Conservation (phyloP, 2,329 filamentous ascomycete species). For the Alternaria atra region DNA sequence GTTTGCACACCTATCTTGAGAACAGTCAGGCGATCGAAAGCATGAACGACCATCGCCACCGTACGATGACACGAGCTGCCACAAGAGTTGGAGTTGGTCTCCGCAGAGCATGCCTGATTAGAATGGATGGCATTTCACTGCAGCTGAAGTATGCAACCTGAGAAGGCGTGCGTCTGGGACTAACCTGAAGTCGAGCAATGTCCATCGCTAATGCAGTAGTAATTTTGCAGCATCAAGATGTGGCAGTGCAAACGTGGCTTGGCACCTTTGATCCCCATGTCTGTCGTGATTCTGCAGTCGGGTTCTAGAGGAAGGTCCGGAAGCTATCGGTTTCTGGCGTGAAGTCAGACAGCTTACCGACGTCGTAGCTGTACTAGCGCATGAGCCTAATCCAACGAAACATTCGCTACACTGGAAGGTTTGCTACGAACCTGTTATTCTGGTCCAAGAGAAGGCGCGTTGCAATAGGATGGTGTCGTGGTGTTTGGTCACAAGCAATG, state of each 20-base stretch:
- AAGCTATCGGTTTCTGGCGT: background rate
- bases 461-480: conserved; percentile 3
- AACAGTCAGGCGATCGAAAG: background rate
- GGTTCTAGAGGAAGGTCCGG: no score
- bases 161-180: background rate
- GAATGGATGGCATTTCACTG: background rate
- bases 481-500: conserved; percentile 4
- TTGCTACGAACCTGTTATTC: background rate
- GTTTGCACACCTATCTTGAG: background rate
- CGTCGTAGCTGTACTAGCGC: conserved; percentile 1
- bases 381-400: background rate
- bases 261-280: background rate
- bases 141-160: background rate
- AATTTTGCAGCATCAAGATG: background rate
- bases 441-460: background rate
- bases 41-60: background rate
- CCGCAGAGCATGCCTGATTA: background rate
- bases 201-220: background rate
- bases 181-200: background rate
- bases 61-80: background rate
- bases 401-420: background rate
- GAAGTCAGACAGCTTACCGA: background rate
- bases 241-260: background rate
- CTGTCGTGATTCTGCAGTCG: background rate
- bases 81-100: background rate